phyloP scores from a whole-genome alignment of 2,329 filamentous ascomycete species.

The Calonectria leucothoes region DNA sequence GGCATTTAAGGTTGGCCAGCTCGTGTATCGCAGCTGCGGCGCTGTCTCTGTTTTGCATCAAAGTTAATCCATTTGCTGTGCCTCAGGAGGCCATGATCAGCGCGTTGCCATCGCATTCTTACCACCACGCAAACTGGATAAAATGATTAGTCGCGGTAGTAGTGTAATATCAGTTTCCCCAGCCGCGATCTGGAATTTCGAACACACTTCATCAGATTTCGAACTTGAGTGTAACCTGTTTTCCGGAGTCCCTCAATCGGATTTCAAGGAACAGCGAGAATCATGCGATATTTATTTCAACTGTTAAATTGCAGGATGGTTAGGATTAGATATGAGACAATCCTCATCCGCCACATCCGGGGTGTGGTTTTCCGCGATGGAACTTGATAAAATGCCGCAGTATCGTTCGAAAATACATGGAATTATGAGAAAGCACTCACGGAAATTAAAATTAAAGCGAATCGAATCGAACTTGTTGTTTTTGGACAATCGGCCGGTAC shows the following conservation, averaged over 20 bases:
- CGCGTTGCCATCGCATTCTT: neutral
- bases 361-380: neutral
- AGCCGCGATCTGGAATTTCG: neutral
- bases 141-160: too few relatives aligned
- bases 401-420: neutral
- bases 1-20: too few relatives aligned
- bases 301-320: neutral
- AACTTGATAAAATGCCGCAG: neutral
- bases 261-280: neutral
- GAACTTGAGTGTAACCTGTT: neutral
- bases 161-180: too few relatives aligned
- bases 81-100: neutral
- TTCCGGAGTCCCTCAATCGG: neutral
- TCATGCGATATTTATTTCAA: neutral
- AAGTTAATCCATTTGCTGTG: neutral
- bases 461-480: too few relatives aligned
- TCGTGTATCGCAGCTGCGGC: too few relatives aligned
- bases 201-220: neutral
- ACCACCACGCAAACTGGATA: too few relatives aligned
- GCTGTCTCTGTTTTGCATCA: neutral
- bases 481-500: too few relatives aligned
- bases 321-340: neutral
- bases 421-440: too few relatives aligned
- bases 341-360: neutral
- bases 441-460: too few relatives aligned